Percentiles rank a stretch among this genome's conserved stretches.
These are phyloP conservation scores for Ligustrum vulgare DNA, from an alignment of 257 asterid genomes.

Conservation along the genomic window DNA sequence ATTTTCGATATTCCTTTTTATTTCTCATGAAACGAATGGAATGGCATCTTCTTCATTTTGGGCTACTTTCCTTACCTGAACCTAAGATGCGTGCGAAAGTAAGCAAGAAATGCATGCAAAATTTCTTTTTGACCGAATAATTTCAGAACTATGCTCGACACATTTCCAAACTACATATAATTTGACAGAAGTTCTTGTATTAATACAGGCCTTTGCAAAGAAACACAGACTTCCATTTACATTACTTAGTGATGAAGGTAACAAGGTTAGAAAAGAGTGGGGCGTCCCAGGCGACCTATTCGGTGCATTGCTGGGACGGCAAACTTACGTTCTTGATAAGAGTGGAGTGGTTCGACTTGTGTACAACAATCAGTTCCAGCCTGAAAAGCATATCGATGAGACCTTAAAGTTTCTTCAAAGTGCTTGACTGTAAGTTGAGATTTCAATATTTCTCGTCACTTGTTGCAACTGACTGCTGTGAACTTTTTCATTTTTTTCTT, in stretches of 20 bases:
- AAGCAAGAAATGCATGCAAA: not conserved
- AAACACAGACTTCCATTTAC: constrained; percentile 84
- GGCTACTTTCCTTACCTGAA: not conserved
- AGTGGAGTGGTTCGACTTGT: constrained; percentile 86
- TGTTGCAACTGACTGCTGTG: not conserved
- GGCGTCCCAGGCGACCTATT: constrained; percentile 92
- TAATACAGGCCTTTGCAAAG: constrained; percentile 77
- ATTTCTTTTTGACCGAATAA: not conserved
- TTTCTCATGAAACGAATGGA: too few relatives aligned
- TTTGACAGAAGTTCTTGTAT: constrained; percentile 12
- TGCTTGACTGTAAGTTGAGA: constrained; percentile 28
- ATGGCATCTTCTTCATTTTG: not conserved
- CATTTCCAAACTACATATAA: not conserved
- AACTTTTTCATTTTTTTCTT: too few relatives aligned
- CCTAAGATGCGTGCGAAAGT: not conserved
- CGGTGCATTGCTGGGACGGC: constrained; percentile 92
- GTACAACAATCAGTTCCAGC: constrained; percentile 97
- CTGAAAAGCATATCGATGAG: constrained; percentile 94
- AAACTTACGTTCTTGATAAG: constrained; percentile 92
- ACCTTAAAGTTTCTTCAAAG: constrained; percentile 88
- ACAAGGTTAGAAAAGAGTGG: constrained; percentile 91
- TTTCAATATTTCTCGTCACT: not conserved
- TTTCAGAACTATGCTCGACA: not conserved
- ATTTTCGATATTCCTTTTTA: too few relatives aligned
- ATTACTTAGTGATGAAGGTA: constrained; percentile 84